Evolutionary conservation across 1,284 basidiomycete species (phyloP).

Genomic region (Exobasidium cylindrosporum): DNA sequence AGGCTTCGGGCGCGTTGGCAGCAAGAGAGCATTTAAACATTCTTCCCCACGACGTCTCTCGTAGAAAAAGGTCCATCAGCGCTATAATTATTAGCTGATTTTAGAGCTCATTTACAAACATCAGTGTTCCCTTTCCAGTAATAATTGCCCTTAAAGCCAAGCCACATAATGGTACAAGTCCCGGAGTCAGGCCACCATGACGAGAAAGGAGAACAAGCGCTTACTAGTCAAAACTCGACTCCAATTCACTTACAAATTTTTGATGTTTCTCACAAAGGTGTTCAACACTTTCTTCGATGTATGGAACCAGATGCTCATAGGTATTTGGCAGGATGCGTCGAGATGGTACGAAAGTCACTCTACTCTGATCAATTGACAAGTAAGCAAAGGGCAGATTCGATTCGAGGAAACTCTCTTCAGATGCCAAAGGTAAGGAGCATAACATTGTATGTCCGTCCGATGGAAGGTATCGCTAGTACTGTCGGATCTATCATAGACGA

Average conservation of each 20-base stretch:
- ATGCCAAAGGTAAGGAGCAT: constrained; percentile 18
- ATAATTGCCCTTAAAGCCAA: too few species aligned
- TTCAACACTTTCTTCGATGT: neutral
- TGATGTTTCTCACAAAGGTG: neutral
- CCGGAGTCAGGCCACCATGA: neutral
- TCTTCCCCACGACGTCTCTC: too few species aligned
- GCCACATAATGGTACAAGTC: neutral
- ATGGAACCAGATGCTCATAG: neutral
- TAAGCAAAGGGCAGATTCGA: neutral
- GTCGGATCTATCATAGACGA: constrained; percentile 19
- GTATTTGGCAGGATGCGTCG: neutral
- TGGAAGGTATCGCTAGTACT: constrained; percentile 35
- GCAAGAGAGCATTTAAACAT: too few species aligned
- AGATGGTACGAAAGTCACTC: neutral
- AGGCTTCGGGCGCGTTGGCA: too few species aligned
- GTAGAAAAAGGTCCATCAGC: too few species aligned
- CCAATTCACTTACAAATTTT: neutral
- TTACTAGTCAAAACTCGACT: neutral
- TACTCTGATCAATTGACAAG: neutral
- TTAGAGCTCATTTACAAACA: too few species aligned
- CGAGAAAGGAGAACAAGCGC: neutral
- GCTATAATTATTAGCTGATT: too few species aligned
- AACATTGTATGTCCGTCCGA: constrained; percentile 13
- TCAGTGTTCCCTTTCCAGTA: too few species aligned
- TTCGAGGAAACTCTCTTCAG: neutral